Percentiles rank a stretch among this genome's conserved stretches.
phyloP scores from a whole-genome alignment of 2,329 filamentous ascomycete species.

The Beauveria caledonica region DNA sequence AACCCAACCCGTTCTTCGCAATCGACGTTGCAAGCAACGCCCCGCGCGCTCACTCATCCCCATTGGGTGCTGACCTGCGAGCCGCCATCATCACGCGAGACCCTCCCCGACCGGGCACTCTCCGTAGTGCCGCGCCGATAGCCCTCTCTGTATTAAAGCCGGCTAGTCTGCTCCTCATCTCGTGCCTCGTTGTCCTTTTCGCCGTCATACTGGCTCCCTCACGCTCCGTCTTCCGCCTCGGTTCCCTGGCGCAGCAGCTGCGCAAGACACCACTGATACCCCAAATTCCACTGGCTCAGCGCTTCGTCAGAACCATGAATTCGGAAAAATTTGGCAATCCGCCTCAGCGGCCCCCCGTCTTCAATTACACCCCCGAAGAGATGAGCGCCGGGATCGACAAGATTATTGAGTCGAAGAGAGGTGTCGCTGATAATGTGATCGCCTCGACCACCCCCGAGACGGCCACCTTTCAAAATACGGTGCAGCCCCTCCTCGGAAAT shows the following conservation, averaged over 20 bases:
- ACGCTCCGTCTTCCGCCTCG: slow-evolving; percentile 50
- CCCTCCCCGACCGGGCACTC: not conserved
- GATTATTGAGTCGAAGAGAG: slow-evolving; percentile 54
- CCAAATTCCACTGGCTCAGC: slow-evolving; percentile 23
- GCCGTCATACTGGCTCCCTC: slow-evolving; percentile 60
- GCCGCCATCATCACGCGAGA: not conserved
- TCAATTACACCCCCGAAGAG: slow-evolving; percentile 63
- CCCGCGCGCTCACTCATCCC: not conserved
- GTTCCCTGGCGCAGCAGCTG: slow-evolving; percentile 49
- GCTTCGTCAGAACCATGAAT: slow-evolving; percentile 51
- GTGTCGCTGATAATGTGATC: slow-evolving; percentile 59
- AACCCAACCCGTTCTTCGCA: not conserved
- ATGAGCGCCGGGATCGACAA: slow-evolving; percentile 60
- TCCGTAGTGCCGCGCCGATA: slow-evolving; percentile 12
- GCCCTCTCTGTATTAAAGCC: slow-evolving; percentile 16
- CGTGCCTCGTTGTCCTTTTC: slow-evolving; percentile 49
- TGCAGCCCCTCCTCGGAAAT: slow-evolving; percentile 62
- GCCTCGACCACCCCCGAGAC: slow-evolving; percentile 46
- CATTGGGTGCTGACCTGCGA: not conserved
- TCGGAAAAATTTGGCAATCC: slow-evolving; percentile 61
- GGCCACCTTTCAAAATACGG: slow-evolving; percentile 46
- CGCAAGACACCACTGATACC: slow-evolving; percentile 27
- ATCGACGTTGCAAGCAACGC: not conserved
- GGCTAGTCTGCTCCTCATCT: slow-evolving; percentile 33
- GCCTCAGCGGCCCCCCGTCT: slow-evolving; percentile 69